Conservation (phyloP, 75 land plant species). For the Cupressus sempervirens region DNA sequence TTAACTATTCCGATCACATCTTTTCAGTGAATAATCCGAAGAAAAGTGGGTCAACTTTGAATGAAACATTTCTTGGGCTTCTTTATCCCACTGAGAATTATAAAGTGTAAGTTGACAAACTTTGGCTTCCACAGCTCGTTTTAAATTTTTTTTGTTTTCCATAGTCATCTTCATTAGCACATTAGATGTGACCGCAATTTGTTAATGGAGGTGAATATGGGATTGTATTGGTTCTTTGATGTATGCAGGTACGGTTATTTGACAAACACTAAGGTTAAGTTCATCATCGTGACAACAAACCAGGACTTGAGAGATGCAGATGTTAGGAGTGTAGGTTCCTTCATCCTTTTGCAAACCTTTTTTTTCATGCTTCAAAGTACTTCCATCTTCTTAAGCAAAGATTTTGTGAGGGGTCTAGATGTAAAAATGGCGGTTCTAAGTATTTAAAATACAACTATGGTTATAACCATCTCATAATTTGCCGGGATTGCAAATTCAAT, state of each 20-base stretch:
- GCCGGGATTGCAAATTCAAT: no score
- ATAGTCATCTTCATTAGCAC: not conserved
- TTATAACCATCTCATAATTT: not conserved
- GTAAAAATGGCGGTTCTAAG: not conserved
- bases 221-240: not conserved
- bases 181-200: not conserved
- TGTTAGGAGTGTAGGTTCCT: conserved; percentile 77
- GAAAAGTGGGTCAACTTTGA: conserved; percentile 70
- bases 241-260: conserved; percentile 85
- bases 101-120: conserved; percentile 79
- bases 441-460: not conserved
- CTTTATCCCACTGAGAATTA: conserved; percentile 95
- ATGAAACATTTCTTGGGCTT: conserved; percentile 93
- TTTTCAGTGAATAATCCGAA: conserved; percentile 85
- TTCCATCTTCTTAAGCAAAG: not conserved
- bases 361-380: not conserved
- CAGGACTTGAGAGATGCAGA: conserved; percentile 90
- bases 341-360: not conserved
- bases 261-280: conserved; percentile 95
- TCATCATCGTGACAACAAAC: conserved; percentile 91
- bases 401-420: not conserved
- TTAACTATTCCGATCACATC: not conserved
- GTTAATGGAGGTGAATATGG: not conserved
- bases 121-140: not conserved
- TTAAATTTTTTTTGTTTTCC: conserved; percentile 11